These are phyloP conservation scores for Ogataea pignaliae DNA, from an alignment of 805 yeast genomes.

Conservation along the genomic window DNA sequence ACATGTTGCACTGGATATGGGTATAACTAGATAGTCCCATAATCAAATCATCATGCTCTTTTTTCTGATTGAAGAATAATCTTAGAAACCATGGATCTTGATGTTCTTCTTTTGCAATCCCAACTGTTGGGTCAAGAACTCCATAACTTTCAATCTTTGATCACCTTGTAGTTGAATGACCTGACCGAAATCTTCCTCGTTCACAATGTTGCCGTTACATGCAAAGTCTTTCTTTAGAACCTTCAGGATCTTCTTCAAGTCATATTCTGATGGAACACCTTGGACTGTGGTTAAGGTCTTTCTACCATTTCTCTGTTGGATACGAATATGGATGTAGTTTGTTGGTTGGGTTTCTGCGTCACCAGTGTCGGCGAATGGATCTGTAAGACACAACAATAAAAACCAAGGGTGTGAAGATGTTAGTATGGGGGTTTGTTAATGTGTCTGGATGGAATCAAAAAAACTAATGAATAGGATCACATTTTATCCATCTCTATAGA, in stretches of 20 bases:
- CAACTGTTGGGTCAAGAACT: conserved; percentile 81
- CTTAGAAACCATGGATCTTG: conserved; percentile 95
- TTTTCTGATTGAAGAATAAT: no score
- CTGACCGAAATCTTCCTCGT: conserved; percentile 93
- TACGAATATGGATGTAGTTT: conserved; percentile 95
- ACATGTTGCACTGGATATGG: no score
- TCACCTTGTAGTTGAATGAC: conserved; percentile 98
- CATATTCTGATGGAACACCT: conserved; percentile 94
- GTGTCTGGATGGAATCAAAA: not conserved
- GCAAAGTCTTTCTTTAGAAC: conserved; percentile 97
- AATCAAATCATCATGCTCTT: no score
- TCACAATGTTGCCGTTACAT: conserved; percentile 96
- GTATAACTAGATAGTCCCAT: no score
- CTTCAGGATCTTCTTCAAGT: conserved; percentile 86
- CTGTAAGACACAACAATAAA: conserved; percentile 30
- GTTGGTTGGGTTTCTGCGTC: conserved; percentile 97
- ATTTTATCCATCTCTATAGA: no score
- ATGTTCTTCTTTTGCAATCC: conserved; percentile 93
- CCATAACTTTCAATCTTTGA: conserved; percentile 94
- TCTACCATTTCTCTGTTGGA: conserved; percentile 99
- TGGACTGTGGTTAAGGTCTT: conserved; percentile 97
- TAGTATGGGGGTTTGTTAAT: not conserved
- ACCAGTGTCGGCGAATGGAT: conserved; percentile 99
- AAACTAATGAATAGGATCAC: not conserved
- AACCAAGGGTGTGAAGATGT: no score